phyloP scores from a whole-genome alignment of 176 grass and related monocot species.

The Puya raimondii region DNA sequence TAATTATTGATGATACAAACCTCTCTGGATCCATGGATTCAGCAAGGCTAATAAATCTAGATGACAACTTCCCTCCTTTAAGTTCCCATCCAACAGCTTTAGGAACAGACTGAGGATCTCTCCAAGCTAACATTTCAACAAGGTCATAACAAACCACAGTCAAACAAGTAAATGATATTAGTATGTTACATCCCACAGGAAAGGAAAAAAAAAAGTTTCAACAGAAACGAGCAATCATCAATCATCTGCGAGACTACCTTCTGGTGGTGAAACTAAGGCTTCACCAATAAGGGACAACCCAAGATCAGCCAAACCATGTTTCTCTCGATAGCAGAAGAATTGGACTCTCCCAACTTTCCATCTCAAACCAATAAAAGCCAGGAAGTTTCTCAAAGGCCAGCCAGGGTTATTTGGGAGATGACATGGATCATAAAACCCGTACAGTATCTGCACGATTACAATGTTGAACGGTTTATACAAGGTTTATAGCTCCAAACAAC shows the following conservation, averaged over 20 bases:
- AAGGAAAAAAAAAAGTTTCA: neutral
- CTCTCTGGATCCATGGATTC: conserved; percentile 59
- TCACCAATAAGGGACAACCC: conserved; percentile 54
- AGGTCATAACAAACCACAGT: conserved; percentile 11
- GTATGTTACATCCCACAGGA: neutral
- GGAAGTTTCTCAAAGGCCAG: conserved; percentile 80
- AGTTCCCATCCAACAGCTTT: conserved; percentile 87
- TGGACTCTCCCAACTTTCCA: conserved; percentile 55
- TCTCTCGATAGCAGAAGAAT: conserved; percentile 91
- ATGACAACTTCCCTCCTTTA: conserved; percentile 39
- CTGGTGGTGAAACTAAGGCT: conserved; percentile 47
- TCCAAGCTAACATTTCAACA: conserved; percentile 33
- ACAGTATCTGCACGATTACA: conserved; percentile 54
- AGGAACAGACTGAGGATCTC: conserved; percentile 50
- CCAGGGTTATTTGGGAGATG: conserved; percentile 48
- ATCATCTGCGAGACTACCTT: conserved; percentile 36
- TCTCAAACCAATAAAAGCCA: conserved; percentile 52
- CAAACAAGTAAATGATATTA: neutral
- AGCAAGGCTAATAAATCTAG: conserved; percentile 35
- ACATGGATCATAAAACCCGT: conserved; percentile 89
- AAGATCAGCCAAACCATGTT: conserved; percentile 38
- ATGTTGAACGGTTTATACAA: neutral
- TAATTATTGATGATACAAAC: conserved; percentile 18
- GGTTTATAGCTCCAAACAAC: neutral
- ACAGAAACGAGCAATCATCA: neutral